Base-by-base conservation (phyloP, 345 rosid genomes). In the Eucalyptus pauciflora region DNA sequence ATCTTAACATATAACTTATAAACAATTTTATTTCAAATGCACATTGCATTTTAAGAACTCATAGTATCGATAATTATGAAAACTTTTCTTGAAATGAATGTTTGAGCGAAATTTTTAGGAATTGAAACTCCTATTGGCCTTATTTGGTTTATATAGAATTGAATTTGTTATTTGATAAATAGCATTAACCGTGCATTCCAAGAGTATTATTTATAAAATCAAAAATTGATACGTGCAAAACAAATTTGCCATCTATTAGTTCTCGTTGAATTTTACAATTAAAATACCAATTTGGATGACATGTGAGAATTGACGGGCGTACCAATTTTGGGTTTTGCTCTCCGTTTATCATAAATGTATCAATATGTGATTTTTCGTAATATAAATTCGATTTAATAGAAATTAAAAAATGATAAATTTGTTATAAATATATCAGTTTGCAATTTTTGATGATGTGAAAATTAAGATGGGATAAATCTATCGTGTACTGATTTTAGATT, bases 261-360 rank as follows among this genome's bases (percentile, higher is more conserved):
- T 7, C 2, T 52, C 2, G 0, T 52, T 52, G 0, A 52, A 52
- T 52, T 52, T 52, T 52, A 52, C 25, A 20, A 52, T 52, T 3
- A 52, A 20, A 52, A 52, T 52, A 52, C 0, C 1, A 52, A 52
- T 5, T 52, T 52, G 0, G 58, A 52, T 52, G 10, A 0, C 10
- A 52, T 52, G 2, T 52, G 58, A 52, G 25, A 20, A 0, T 52
- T 52, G 58, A 7, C 0, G 1, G 0, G 10, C 0, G 0, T 18
- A 52, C 0, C 1, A 1, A 52, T 52, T 52, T 52, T 52, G 25
- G 2, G 1, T 52, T 52, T 52, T 20, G 18, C 1, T 52, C 0
- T 8, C 2, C 2, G 0, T 52, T 52, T 52, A 0, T 52, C 5
- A 52, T 18, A 52, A 7, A 52, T 3, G 0, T 7, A 52, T 0